Evolutionary conservation across 1,284 basidiomycete species (phyloP), one percentile per base, ranked within the genome.

Genomic region (Austroboletus rostrupii): DNA sequence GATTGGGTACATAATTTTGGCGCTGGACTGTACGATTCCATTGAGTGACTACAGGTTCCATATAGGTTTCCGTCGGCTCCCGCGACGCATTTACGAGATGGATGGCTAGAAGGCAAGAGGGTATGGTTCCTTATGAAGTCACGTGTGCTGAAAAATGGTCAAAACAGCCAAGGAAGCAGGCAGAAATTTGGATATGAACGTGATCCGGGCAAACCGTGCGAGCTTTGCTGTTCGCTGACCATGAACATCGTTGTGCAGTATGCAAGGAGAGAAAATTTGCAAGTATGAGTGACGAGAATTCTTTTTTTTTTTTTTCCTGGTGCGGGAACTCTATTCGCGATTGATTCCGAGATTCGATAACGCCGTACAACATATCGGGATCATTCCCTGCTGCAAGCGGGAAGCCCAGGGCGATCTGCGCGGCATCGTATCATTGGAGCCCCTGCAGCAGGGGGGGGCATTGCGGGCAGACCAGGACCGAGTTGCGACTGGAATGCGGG

Each of bases 11-110:
- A 35, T 11, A 19, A 6, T 5, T 26, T 26, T 26, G 23, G 23
- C 6, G 17, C 5, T 31, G 28, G 28, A 42, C 12, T 42, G 5
- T 3, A n/a, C 8, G 21, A 14, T 12, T 2, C 37, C 37, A 39
- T 35, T 35, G 33, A 12, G 33, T n/a, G 10, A n/a, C 33, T n/a
- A 9, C 33, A 26, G 23, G 16, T 35, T 35, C 33, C 14, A 35
- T n/a, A 33, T 8, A 33, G 20, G 19, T 26, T 20, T 31, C 28
- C 19, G 35, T 47, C 28, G 5, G 12, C 20, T 52, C 51, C 51
- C 43, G 51, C 44, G 52, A 52, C 28, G 21, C 33, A 5, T 53
- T 48, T 53, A 53, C 51, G 51, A 17, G 35, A 53, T 29, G 19
- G 21, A 20, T 4, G 17, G 10, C 23, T 21, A 43, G 20, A 40